These are phyloP conservation scores for Fusarium sp. DNA, from an alignment of 2,329 filamentous ascomycete species.

Conservation along the genomic window DNA sequence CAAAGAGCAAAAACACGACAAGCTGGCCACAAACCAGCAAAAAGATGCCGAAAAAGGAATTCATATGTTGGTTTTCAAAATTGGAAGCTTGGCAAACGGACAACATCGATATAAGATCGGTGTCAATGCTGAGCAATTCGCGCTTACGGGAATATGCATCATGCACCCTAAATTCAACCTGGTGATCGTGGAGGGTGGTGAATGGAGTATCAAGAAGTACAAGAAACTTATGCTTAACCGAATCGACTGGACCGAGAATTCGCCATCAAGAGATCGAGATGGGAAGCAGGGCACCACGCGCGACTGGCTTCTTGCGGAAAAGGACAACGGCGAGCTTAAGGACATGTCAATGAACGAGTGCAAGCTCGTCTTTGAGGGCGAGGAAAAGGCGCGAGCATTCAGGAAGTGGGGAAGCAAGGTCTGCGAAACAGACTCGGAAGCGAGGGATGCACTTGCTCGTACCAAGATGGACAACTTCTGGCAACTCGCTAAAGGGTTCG, in stretches of 20 bases:
- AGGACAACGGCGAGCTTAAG: slow-evolving; percentile 79
- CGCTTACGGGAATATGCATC: slow-evolving; percentile 88
- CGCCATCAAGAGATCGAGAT: slow-evolving; percentile 69
- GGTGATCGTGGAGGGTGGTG: slow-evolving; percentile 90
- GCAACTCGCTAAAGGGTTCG: slow-evolving; percentile 78
- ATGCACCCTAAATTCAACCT: slow-evolving; percentile 90
- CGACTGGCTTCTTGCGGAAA: slow-evolving; percentile 81
- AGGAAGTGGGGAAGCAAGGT: slow-evolving; percentile 88
- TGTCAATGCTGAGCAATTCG: slow-evolving; percentile 89
- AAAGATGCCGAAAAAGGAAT: slow-evolving; percentile 89
- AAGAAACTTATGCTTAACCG: slow-evolving; percentile 93
- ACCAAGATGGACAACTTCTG: slow-evolving; percentile 96
- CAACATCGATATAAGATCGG: slow-evolving; percentile 93
- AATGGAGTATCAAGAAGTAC: slow-evolving; percentile 83
- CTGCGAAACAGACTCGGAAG: slow-evolving; percentile 92
- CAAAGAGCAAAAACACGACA: slow-evolving; percentile 86
- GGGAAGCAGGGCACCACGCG: slow-evolving; percentile 70
- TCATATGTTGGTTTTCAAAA: slow-evolving; percentile 85
- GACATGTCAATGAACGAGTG: slow-evolving; percentile 86
- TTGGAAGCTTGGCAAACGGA: slow-evolving; percentile 88
- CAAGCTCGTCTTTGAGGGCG: slow-evolving; percentile 87
- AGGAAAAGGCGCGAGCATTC: slow-evolving; percentile 81
- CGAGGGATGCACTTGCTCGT: slow-evolving; percentile 79
- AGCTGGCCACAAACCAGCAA: slow-evolving; percentile 82
- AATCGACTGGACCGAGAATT: slow-evolving; percentile 94